Base-by-base conservation (phyloP, 176 grass and related monocot genomes). In the Ensete glaucum region DNA sequence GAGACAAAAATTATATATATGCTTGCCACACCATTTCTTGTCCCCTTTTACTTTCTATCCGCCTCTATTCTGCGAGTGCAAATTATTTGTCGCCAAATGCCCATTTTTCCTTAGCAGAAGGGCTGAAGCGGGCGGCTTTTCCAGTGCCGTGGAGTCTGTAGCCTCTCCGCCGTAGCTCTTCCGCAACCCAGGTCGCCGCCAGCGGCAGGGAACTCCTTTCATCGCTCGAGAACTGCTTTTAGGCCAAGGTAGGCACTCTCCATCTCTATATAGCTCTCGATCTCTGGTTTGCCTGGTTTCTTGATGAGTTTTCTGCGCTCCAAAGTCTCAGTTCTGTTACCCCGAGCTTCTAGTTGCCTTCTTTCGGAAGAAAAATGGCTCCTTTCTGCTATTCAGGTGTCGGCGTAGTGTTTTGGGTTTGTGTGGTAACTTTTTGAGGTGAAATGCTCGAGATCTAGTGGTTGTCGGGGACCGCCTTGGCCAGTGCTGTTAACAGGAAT, bases 381-480 rank as follows among this genome's bases (percentile, higher is more conserved):
- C 21, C 21, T 19, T 74, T 55, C 54, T 34, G 23, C 13, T 6
- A 19, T 74, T 19, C 16, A 15, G 14, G 22, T 16, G 9, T 55
- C 16, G 34, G 21, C 58, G 71, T 25, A 9, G 7, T 54, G 16
- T 21, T 54, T 2, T 8, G 15, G 24, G 17, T 8, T 71, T 71
- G 1, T 51, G 2, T 71, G 68, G 68, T 52, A 50, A 19, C 11
- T 67, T 67, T 68, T 17, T 17, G 66, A 49, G 26, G 66, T 15
- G 23, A 56, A 56, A 74, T 74, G 53, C 4, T 19, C 50, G 17
- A 56, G 72, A 74, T 74, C 72, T 74, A 21, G 23, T 9, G 52
- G 19, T n/a, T 49, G 52, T 57, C 16, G 53, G 23, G 3, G 53
- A 25, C 53, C 52, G 23, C 67, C 13, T 15, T 17, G 14, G 20